Base-by-base conservation (phyloP, 179 eudicot genomes). In the Carnegiea gigantea region DNA sequence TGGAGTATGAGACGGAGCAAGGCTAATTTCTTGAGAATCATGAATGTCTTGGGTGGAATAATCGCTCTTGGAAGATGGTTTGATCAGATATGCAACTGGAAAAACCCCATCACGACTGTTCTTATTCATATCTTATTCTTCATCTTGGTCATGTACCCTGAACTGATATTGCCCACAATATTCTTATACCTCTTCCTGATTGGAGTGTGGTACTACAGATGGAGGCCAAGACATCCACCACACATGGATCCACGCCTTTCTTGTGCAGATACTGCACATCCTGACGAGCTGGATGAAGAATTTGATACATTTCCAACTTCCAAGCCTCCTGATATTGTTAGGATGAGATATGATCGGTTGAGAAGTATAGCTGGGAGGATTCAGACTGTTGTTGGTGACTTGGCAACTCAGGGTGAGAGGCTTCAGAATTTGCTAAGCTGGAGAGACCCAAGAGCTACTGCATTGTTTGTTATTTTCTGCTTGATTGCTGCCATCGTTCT, bases 1-100 rank as follows among this genome's bases (percentile, higher is more conserved):
- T 92, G 95, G 95, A 92, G 95, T 82, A 92, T 92, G 95, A 89
- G 95, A 82, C 79, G 93, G 36, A 92, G 95, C 85, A 92, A 92
- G 85, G 95, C 95, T 30, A 92, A 92, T 79, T 92, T 92, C 84
- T 92, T 90, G 81, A 67, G 95, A 72, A 90, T 92, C 82, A 87
- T 92, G 92, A 87, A 82, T 17, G 92, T 90, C 26, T 82, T 92
- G 60, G 60, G 89, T 59, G 93, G 90, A 49, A 23, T 90, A 20
- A 83, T 92, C 48, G 90, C 95, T 23, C 89, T 92, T 18, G 91
- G 93, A 71, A 92, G 78, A 75, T 90, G 95, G 95, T 87, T 90
- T 83, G 91, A 86, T 53, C 90, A 90, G 74, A 87, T 92, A 28
- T 89, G 93, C 88, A 81, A 88, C 60, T 92, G 95, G 95, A 92